Conservation (phyloP, 75 land plant genomes). For the Cupressus sempervirens region DNA sequence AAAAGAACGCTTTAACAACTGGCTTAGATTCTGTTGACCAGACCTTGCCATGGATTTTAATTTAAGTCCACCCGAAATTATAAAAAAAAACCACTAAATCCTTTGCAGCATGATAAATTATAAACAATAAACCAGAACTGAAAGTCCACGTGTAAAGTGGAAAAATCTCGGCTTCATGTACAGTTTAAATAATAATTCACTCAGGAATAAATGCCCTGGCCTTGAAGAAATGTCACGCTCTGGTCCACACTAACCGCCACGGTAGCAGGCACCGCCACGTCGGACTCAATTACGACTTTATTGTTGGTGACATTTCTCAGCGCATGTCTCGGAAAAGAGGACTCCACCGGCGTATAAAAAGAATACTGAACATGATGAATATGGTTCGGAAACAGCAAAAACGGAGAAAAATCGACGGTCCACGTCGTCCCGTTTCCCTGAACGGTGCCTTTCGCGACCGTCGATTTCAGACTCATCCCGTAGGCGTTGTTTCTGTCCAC, state of each 20-base stretch:
- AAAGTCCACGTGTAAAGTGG: background rate
- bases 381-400: slow-evolving; percentile 54
- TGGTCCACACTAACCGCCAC: slow-evolving; percentile 64
- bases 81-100: background rate
- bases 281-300: slow-evolving; percentile 41
- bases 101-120: background rate
- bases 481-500: slow-evolving; percentile 61
- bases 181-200: background rate
- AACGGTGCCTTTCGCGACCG: slow-evolving; percentile 43
- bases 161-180: background rate
- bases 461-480: slow-evolving; percentile 66
- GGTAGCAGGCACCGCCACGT: slow-evolving; percentile 30
- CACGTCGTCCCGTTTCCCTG: slow-evolving; percentile 46
- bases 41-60: background rate
- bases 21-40: background rate
- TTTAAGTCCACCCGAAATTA: background rate
- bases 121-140: background rate
- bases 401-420: slow-evolving; percentile 49
- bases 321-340: slow-evolving; percentile 37
- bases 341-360: slow-evolving; percentile 15
- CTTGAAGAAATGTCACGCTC: slow-evolving; percentile 16
- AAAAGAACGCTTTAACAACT: background rate
- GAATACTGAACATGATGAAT: slow-evolving; percentile 73
- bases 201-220: background rate
- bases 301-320: slow-evolving; percentile 40